Conservation (phyloP, 768 basidiomycete species). For the Gloeopeniophorella convolvens region DNA sequence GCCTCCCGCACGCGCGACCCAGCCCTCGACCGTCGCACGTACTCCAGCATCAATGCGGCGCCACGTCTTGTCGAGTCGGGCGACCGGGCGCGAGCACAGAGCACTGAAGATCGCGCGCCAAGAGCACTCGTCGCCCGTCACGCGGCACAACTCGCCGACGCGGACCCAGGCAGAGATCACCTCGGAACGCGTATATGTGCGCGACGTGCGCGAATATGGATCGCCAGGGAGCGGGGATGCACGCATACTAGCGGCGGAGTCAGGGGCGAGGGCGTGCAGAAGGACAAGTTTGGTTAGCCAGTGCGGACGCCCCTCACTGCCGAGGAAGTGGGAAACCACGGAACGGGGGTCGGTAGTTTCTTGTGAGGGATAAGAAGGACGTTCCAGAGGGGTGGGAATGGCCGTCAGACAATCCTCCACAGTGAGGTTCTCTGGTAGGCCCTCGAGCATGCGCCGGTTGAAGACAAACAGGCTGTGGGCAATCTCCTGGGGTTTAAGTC, state of each 20-base stretch:
- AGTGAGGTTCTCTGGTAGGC: constrained; percentile 47
- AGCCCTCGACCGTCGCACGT: constrained; percentile 53
- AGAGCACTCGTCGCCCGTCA: constrained; percentile 71
- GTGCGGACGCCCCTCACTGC: constrained; percentile 65
- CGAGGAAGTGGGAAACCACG: constrained; percentile 41
- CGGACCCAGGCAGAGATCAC: constrained; percentile 67
- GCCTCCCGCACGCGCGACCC: constrained; percentile 43
- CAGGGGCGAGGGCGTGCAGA: constrained; percentile 61
- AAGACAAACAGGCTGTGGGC: constrained; percentile 58
- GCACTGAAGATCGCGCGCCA: constrained; percentile 72
- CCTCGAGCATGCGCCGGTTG: constrained; percentile 43
- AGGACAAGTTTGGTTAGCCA: constrained; percentile 76
- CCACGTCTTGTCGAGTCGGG: constrained; percentile 76
- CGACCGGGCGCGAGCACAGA: constrained; percentile 66
- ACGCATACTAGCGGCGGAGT: constrained; percentile 34
- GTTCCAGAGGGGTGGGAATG: constrained; percentile 4
- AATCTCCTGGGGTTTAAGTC: constrained; percentile 54
- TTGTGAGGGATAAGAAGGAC: not conserved
- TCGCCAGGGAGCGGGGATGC: constrained; percentile 30
- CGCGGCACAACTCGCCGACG: constrained; percentile 65
- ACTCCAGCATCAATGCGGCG: constrained; percentile 59
- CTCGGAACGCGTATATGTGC: constrained; percentile 66
- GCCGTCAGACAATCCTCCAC: constrained; percentile 30
- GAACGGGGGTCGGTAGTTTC: not conserved
- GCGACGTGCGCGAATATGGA: constrained; percentile 33